Base-by-base conservation (phyloP, 2,329 filamentous ascomycete genomes). In the Ilyonectria robusta region DNA sequence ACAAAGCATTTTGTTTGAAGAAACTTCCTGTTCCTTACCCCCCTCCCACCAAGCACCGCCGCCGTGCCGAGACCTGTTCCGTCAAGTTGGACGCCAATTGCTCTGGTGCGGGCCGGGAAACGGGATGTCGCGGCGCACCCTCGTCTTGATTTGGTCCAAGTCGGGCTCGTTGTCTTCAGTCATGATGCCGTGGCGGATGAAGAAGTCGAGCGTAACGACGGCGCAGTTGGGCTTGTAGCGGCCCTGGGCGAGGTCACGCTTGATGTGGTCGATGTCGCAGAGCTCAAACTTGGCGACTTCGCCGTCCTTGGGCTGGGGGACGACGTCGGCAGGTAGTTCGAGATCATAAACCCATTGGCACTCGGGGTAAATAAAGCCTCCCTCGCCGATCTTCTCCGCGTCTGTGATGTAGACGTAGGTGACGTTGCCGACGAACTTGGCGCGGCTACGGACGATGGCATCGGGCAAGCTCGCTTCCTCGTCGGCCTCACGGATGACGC, bases 151-250 rank as follows among this genome's bases (percentile, higher is more conserved):
- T 81, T 94, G 91, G 69, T 92, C 85, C 77, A 92, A 94, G 76
- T 95, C 84, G 56, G 88, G 87, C 82, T 98, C 95, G 77, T 94
- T 94, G 74, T 93, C 93, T 48, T 84, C 81, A 9, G 92, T 97
- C 77, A 98, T 78, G 68, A 97, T 89, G 1, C 93, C 93, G 80
- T 94, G 93, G 59, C 95, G 88, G 72, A 97, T 86, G 78, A 99
- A 93, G 83, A 98, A 99, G 79, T 98, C 94, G 51, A 98, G 81
- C 78, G 96, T 83, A 54, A 97, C 89, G 65, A 96, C 79, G 15
- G 93, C 92, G 80, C 95, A 98, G 79, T 98, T 98, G 2, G 95
- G 93, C 84, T 99, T 99, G 84, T 95, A 99, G 73, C 92, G 88
- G 15, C 93, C 94, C 59, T 84, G 83, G 17, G 86, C 87, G 76